Evolutionary conservation across 768 basidiomycete species (phyloP), one percentile per base, ranked within the genome.

Genomic region (Collybiopsis luxurians): DNA sequence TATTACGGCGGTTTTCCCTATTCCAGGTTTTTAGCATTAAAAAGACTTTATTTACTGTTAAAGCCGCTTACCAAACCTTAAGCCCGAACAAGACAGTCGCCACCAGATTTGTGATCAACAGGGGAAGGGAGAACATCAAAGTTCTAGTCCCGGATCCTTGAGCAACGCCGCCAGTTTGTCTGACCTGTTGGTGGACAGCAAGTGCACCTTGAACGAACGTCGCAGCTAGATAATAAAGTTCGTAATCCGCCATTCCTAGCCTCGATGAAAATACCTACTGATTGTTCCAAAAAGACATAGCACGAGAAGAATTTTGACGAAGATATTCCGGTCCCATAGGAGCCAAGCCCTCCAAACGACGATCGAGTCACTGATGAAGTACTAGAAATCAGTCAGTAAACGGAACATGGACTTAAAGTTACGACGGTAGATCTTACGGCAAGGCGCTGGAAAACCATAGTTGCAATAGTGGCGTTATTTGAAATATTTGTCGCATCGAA

Each of bases 271-370:
- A 26, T 34, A 57, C 39, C 51, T 19, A 60, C 61, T 60, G 10
- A 59, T 50, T 2, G 62, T 55, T 43, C 49, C 62, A 45, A 60
- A 17, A 9, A 63, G 36, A 36, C 57, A 56, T 12, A 59, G 17
- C n/a, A 44, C 53, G 17, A 61, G 62, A 47, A 61, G 26, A 5
- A 59, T 30, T 30, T 49, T 42, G 24, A 63, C 39, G 23, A 47
- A 49, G 23, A 51, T 24, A 24, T 44, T 56, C n/a, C 51, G 56
- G 3, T 61, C 24, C 47, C 56, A 65, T 38, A 65, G 57, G 15
- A 62, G 51, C 62, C 62, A 65, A 5, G 64, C 62, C 17, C 63
- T 60, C 63, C 61, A 64, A 39, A 64, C 60, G 19, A 64, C 60
- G 28, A 64, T 59, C 3, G 55, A 56, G 40, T 65, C 62, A 57